Conservation (phyloP, 1,284 basidiomycete genomes). For the Phellopilus nigrolimitatus region DNA sequence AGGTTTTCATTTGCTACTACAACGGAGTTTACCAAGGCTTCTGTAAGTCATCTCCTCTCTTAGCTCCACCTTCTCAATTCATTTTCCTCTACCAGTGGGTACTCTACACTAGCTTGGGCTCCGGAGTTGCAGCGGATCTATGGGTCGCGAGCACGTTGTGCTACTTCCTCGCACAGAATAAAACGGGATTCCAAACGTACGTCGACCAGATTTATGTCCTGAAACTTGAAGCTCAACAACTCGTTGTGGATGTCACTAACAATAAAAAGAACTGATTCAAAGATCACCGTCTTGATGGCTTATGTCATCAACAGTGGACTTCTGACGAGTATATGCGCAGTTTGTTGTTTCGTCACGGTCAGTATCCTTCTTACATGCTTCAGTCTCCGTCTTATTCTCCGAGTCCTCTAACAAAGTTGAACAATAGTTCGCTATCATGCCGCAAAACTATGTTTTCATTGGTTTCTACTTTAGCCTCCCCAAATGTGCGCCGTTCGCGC, state of each 20-base stretch:
- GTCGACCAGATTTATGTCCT: neutral
- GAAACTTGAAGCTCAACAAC: neutral
- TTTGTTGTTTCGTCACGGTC: conserved; percentile 8
- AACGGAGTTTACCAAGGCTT: neutral
- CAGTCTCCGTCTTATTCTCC: neutral
- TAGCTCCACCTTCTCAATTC: neutral
- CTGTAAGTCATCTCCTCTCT: neutral
- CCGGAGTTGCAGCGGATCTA: conserved; percentile 5
- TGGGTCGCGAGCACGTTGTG: conserved; percentile 10
- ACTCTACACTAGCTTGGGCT: conserved; percentile 7
- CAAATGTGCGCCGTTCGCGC: conserved; percentile 24
- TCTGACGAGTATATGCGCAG: conserved; percentile 15
- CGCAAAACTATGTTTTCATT: conserved; percentile 26
- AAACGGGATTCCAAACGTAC: conserved; percentile 12
- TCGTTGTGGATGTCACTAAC: neutral
- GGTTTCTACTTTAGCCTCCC: conserved; percentile 25
- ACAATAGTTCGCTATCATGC: conserved; percentile 24
- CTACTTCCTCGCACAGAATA: conserved; percentile 6
- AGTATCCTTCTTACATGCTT: conserved; percentile 6
- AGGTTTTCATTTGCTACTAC: neutral
- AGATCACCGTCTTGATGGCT: conserved; percentile 11
- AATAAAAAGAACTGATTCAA: conserved; percentile 15
- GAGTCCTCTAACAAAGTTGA: neutral
- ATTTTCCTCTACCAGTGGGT: conserved; percentile 4
- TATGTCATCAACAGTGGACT: conserved; percentile 19